Evolutionary conservation across 305 asterid genomes (phyloP), one percentile per base, ranked within the genome.

Genomic region (Rubia tinctorum): DNA sequence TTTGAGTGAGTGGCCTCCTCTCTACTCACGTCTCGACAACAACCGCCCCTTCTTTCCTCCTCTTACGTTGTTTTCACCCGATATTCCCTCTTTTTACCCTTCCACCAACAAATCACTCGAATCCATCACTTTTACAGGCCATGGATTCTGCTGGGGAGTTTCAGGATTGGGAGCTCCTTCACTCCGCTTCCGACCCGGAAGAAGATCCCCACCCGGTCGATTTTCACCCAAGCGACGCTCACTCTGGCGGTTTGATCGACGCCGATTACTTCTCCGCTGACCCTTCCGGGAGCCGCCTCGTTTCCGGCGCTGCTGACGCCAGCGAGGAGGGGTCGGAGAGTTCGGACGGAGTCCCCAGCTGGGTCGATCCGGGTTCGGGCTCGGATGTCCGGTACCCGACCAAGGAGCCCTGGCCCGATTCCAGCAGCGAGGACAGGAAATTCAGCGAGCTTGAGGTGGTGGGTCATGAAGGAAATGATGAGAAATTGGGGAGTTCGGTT

Each of bases 81-180:
- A 8, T 11, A 13, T 49, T 49, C 56, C 4, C 18, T 13, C 15
- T 49, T 49, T 18, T 53, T 6, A 8, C 8, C 0, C 15, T 17
- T 53, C 20, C 7, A 1, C 9, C 7, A 20, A 53, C 10, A 17
- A 5, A 53, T 22, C n/a, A 22, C 8, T 20, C 59, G 59, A 17
- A 53, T 2, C 59, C 56, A 49, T 14, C 30, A 27, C 30, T 27
- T 27, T 27, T 27, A 27, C 30, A 27, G 30, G 39, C 59, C 59
- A 53, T 53, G 59, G 59, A 53, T 53, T 53, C 75, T 6, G 79
- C 75, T 1, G 76, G 76, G 14, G 97, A 89, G 49, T 84, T 88
- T 68, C 91, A 81, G 13, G 99, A 90, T 27, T 94, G 99, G 99
- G 99, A 94, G 82, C 77, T 94, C 18, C 92, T 94, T 69, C 90